Conservation (phyloP, 2,329 filamentous ascomycete species). For the Pseudogymnoascus sp. region DNA sequence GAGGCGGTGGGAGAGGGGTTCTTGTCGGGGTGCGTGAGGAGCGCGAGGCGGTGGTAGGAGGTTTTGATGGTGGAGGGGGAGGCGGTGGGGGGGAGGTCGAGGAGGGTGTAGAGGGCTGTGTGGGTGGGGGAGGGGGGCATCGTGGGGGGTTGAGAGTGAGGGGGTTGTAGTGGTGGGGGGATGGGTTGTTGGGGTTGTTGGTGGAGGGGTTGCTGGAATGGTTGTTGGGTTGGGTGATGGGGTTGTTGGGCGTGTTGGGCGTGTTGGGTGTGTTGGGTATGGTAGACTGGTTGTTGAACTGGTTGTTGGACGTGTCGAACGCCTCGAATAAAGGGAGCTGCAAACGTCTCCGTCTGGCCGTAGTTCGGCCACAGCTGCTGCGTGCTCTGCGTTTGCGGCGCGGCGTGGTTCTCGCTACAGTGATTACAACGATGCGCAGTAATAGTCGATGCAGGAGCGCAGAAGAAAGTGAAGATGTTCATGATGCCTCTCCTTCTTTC, state of each 20-base stretch:
- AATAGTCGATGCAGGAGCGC: background rate
- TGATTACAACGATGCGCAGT: background rate
- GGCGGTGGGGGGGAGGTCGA: background rate
- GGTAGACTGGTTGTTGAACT: background rate
- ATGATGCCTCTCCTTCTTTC: background rate
- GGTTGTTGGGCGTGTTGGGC: background rate
- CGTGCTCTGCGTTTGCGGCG: background rate
- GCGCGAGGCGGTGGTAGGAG: background rate
- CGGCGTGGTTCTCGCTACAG: background rate
- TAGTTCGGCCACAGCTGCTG: background rate
- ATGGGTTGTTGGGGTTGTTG: background rate
- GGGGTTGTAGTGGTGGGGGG: background rate
- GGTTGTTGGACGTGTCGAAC: background rate
- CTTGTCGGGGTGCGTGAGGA: too few relatives aligned
- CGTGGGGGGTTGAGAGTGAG: background rate
- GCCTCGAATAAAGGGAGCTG: background rate
- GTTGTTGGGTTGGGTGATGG: background rate
- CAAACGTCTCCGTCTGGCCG: background rate
- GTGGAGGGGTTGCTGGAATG: background rate
- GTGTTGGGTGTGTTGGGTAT: background rate
- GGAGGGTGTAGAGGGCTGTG: background rate
- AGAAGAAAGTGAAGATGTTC: constrained; percentile 3
- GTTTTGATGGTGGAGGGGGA: background rate
- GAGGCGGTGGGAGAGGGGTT: too few relatives aligned
- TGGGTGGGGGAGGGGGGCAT: background rate